These are phyloP conservation scores for Myxozyma udenii DNA, from an alignment of 805 yeast species.

Conservation along the genomic window DNA sequence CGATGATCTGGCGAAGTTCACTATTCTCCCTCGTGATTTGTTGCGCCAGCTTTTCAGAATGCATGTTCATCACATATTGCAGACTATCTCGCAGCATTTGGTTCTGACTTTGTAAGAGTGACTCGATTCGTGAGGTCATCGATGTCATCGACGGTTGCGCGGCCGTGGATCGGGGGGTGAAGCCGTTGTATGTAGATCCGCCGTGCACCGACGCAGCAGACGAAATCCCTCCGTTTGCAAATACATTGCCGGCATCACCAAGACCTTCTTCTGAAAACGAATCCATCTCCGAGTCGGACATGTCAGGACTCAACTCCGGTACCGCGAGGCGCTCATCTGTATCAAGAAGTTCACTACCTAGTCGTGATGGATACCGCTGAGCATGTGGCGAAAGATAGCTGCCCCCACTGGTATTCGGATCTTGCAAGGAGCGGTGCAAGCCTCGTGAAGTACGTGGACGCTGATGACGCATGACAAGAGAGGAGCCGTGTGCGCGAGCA, in stretches of 20 bases:
- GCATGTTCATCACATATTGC: conserved; percentile 16
- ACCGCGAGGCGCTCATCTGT: conserved; percentile 10
- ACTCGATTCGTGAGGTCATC: conserved; percentile 4
- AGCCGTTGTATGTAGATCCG: no score
- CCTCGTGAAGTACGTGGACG: neutral
- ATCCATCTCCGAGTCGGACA: conserved; percentile 25
- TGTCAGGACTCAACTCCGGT: conserved; percentile 22
- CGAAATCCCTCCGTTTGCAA: no score
- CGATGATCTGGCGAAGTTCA: conserved; percentile 17
- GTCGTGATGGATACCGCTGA: no score
- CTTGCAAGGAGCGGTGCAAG: conserved; percentile 1
- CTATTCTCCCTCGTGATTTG: conserved; percentile 14
- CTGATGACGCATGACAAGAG: neutral
- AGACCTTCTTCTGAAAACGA: conserved; percentile 23
- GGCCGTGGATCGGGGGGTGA: no score
- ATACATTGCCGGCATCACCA: no score
- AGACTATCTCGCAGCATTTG: conserved; percentile 16
- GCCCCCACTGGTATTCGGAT: conserved; percentile 2
- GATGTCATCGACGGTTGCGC: neutral
- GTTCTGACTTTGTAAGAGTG: conserved; percentile 6
- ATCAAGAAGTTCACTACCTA: no score
- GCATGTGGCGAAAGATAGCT: no score
- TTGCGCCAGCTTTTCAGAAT: conserved; percentile 14
- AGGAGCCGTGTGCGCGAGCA: neutral
- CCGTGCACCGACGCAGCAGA: no score